Percentiles rank a stretch among this genome's conserved stretches.
Evolutionary conservation across 2,329 filamentous ascomycete genomes (phyloP).

Genomic region (Exserohilum rostratum): DNA sequence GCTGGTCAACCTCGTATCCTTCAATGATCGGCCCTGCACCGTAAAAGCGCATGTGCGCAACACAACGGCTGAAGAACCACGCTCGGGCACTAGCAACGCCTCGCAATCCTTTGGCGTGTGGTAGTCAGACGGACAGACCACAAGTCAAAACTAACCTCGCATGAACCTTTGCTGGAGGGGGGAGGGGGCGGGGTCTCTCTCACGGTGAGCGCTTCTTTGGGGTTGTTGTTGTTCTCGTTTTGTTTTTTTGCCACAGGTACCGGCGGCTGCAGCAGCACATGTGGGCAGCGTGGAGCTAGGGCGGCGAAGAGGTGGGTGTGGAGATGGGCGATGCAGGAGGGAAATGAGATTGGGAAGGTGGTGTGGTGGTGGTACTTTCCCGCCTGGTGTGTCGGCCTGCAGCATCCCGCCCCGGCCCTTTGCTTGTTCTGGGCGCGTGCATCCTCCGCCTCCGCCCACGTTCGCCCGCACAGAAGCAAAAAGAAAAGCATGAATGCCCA

Average conservation of each 20-base stretch:
- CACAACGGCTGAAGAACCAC: constrained; percentile 21
- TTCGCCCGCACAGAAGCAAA: neutral
- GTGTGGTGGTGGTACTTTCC: constrained; percentile 6
- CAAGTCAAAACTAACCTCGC: constrained; percentile 27
- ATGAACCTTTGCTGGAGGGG: constrained; percentile 1
- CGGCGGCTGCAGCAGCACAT: constrained; percentile 12
- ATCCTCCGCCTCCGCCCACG: constrained; percentile 9
- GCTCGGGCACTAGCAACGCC: constrained; percentile 41
- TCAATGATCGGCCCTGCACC: constrained; percentile 14
- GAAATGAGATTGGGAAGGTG: constrained; percentile 8
- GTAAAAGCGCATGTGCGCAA: constrained; percentile 15
- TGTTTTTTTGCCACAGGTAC: constrained; percentile 9
- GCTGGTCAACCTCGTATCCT: constrained; percentile 20
- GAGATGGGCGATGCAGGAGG: constrained; percentile 12
- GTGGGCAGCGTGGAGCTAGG: constrained; percentile 4
- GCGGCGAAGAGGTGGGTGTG: constrained; percentile 11
- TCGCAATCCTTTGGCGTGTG: constrained; percentile 36
- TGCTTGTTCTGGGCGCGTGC: constrained; percentile 12
- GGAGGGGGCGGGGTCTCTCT: neutral
- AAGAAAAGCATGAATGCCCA: constrained; percentile 16
- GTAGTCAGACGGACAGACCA: constrained; percentile 24
- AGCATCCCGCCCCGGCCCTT: constrained; percentile 12
- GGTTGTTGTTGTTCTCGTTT: neutral
- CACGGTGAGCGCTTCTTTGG: neutral
- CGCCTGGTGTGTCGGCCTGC: constrained; percentile 10